phyloP scores from a whole-genome alignment of 2,329 filamentous ascomycete species.

The Diaporthe caulivora region DNA sequence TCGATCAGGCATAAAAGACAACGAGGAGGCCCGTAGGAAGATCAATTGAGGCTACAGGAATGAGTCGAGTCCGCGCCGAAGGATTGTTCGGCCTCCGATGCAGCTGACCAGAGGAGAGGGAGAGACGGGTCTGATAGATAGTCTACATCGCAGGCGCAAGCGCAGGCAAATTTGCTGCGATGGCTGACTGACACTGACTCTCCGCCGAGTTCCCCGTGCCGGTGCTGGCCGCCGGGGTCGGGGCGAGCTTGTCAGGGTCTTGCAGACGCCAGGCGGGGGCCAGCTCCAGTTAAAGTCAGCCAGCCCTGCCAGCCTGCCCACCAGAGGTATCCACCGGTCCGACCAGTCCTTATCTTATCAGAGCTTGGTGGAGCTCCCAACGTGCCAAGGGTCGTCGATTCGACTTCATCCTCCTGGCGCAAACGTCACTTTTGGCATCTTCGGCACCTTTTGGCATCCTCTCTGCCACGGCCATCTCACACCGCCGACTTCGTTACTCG shows the following conservation, averaged over 20 bases:
- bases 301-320: not conserved
- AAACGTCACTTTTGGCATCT: not conserved
- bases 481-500: not conserved
- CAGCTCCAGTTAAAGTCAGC: not conserved
- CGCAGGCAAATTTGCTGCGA: slow-evolving; percentile 17
- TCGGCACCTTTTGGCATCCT: not conserved
- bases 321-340: too few species aligned
- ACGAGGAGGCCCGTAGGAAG: not conserved
- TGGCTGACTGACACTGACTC: slow-evolving; percentile 28
- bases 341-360: slow-evolving; percentile 36
- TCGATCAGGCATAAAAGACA: not conserved
- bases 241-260: slow-evolving; percentile 28
- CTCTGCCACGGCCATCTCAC: not conserved
- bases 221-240: slow-evolving; percentile 18
- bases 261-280: slow-evolving; percentile 1
- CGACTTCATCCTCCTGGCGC: not conserved
- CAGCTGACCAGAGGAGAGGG: slow-evolving; percentile 11
- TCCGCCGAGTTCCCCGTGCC: slow-evolving; percentile 25
- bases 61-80: not conserved
- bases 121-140: not conserved
- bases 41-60: slow-evolving; percentile 19
- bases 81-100: slow-evolving; percentile 31
- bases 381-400: not conserved
- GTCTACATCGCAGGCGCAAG: slow-evolving; percentile 7
- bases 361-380: slow-evolving; percentile 2